Evolutionary conservation across 2,329 filamentous ascomycete species (phyloP), one percentile per base, ranked within the genome.

Genomic region (Chaetomium globosum): DNA sequence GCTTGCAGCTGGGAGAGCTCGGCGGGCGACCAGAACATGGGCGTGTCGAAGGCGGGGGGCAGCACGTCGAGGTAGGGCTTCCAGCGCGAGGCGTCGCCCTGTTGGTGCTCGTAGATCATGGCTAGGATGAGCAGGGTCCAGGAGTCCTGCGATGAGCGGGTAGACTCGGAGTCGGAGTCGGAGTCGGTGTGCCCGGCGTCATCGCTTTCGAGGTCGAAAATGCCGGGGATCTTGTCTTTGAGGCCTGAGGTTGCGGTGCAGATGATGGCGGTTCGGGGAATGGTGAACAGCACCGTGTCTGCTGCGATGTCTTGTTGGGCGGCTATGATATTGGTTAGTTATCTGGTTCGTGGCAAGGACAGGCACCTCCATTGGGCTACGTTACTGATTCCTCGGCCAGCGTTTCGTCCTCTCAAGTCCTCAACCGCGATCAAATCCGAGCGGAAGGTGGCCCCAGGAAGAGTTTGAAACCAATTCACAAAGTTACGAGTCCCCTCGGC

Each of bases 11-110:
- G 82, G 0, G 80, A 78, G 2, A 97, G 81, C 75, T 97, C 92
- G 0, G 80, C 78, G 0, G 83, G 80, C 1, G 84, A 80, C 93
- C 93, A 97, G 78, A 93, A 97, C 90, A 97, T 97, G 69, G 94
- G 84, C 2, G 92, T 96, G 75, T 95, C 86, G 73, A 97, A 97
- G 1, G 78, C 73, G 5, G 74, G 70, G 0, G 92, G 92, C 5
- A 97, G 82, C 23, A 96, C 81, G 64, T 87, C 83, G 70, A 96
- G 87, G 76, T 97, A 97, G 0, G 87, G 82, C 69, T 87, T 85
- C 93, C 93, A 97, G 9, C 77, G 79, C 1, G 92, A 96, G 0
- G 70, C 78, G 66, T 71, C 79, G 58, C 76, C 87, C 75, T 76
- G 87, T 8, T 87, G 77, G 63, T 81, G 82, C 78, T 97, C 92